Evolutionary conservation across 257 asterid genomes (phyloP), one percentile per base, ranked within the genome.

Genomic region (Penstemon newberryi): DNA sequence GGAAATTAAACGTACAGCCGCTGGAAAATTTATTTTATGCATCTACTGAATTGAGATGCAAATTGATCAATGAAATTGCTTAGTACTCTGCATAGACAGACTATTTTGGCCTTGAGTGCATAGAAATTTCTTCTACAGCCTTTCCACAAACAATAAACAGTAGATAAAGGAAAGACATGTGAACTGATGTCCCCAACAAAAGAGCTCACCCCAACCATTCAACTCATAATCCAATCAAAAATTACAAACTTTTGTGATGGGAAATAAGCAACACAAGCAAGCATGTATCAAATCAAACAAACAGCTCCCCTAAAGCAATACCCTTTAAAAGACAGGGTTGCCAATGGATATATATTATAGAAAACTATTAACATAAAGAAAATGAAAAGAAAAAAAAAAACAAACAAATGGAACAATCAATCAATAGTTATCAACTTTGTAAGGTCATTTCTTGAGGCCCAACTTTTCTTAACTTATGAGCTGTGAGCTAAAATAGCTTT

Each of bases 251-350:
- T 53, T 61, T 45, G 57, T 75, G 80, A 73, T 65, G 72, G 73
- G 68, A 58, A 72, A 50, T 58, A 56, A 70, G 82, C 75, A 78
- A 70, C 78, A 80, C 46, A 25, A 69, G 18, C 33, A 25, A 25
- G 33, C 33, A 62, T 80, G 74, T 79, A 75, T 84, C 87, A 75
- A 85, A 80, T 79, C 86, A 82, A 60, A 71, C 81, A 53, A 71
- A 75, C 77, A 76, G 74, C 70, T 74, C 62, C 61, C 56, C 80
- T 72, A 61, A 68, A 69, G 79, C 86, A 73, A 25, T 61, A 62
- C 82, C 85, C 90, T 71, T 75, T 77, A 85, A 80, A 82, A 79
- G 69, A 76, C 75, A 70, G 92, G 84, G 83, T 61, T 80, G 84
- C 88, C 76, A 63, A 73, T 80, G 87, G 80, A 62, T 62, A 63